These are phyloP conservation scores for Triticum monococcum DNA, from an alignment of 176 grass and related monocot species.

Conservation along the genomic window DNA sequence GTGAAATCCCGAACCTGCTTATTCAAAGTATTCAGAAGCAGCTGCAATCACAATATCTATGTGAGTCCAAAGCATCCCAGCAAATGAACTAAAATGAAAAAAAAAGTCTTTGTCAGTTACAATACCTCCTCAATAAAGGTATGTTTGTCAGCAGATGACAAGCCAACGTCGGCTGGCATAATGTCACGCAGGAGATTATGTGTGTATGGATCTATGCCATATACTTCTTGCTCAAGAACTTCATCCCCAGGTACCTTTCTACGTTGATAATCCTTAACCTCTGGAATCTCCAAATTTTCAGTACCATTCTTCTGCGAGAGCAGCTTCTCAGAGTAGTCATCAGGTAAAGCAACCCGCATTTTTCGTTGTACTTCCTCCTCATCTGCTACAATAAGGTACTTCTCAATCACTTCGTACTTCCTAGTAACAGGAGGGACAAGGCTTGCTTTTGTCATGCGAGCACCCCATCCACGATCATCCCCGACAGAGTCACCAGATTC, in stretches of 20 bases:
- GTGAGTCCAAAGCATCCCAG: conserved; percentile 28
- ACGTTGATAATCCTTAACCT: conserved; percentile 97
- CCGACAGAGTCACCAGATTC: conserved; percentile 53
- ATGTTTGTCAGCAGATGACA: conserved; percentile 69
- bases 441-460: conserved; percentile 98
- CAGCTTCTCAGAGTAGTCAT: conserved; percentile 95
- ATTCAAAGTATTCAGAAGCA: conserved; percentile 88
- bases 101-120: not conserved
- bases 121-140: conserved; percentile 93
- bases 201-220: conserved; percentile 98
- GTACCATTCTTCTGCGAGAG: conserved; percentile 82
- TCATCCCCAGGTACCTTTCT: conserved; percentile 81
- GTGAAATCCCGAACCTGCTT: conserved; percentile 89
- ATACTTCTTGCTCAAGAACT: conserved; percentile 98
- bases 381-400: conserved; percentile 94
- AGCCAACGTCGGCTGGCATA: conserved; percentile 77
- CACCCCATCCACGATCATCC: conserved; percentile 93
- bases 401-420: conserved; percentile 94
- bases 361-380: conserved; percentile 86
- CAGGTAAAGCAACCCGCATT: conserved; percentile 87
- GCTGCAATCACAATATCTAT: conserved; percentile 44
- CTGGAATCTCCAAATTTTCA: conserved; percentile 90
- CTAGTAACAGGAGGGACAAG: conserved; percentile 98
- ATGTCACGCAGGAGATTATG: conserved; percentile 92
- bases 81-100: conserved; percentile 13